Conservation (phyloP, 352 stramenopile species). For the Phytophthora europaea region DNA sequence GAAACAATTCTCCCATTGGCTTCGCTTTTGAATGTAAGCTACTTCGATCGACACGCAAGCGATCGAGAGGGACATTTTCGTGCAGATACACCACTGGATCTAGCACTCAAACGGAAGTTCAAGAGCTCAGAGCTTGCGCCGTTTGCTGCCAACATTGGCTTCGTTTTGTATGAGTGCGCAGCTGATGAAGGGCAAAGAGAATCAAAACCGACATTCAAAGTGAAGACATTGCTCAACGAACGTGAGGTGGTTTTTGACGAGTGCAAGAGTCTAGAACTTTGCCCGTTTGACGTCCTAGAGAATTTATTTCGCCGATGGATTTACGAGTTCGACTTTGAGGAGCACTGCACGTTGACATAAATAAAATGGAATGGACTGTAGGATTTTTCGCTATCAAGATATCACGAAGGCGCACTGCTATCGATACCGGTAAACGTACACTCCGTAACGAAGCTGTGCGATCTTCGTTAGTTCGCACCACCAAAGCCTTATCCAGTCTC, state of each 20-base stretch:
- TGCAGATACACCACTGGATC: slow-evolving; percentile 58
- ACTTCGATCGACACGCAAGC: slow-evolving; percentile 70
- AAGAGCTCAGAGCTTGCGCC: slow-evolving; percentile 66
- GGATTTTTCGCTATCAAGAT: too few species aligned
- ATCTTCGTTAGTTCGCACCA: too few species aligned
- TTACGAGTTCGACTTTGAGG: not conserved
- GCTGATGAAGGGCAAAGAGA: slow-evolving; percentile 1
- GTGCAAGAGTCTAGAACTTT: slow-evolving; percentile 54
- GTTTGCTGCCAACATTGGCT: slow-evolving; percentile 86
- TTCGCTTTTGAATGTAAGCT: slow-evolving; percentile 78
- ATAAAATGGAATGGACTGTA: not conserved
- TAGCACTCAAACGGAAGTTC: slow-evolving; percentile 65
- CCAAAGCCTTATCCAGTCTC: too few species aligned
- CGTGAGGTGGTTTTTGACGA: slow-evolving; percentile 64
- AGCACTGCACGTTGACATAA: not conserved
- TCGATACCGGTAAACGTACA: too few species aligned
- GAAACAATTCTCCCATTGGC: slow-evolving; percentile 85
- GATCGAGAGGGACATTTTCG: slow-evolving; percentile 71
- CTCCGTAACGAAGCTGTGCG: too few species aligned
- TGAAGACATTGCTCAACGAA: slow-evolving; percentile 78
- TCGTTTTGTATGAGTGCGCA: slow-evolving; percentile 82
- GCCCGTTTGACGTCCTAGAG: slow-evolving; percentile 65
- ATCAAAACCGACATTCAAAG: slow-evolving; percentile 36
- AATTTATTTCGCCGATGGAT: slow-evolving; percentile 28
- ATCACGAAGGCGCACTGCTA: too few species aligned